These are phyloP conservation scores for Claviceps cyperi DNA, from an alignment of 2,329 filamentous ascomycete genomes.

Conservation along the genomic window DNA sequence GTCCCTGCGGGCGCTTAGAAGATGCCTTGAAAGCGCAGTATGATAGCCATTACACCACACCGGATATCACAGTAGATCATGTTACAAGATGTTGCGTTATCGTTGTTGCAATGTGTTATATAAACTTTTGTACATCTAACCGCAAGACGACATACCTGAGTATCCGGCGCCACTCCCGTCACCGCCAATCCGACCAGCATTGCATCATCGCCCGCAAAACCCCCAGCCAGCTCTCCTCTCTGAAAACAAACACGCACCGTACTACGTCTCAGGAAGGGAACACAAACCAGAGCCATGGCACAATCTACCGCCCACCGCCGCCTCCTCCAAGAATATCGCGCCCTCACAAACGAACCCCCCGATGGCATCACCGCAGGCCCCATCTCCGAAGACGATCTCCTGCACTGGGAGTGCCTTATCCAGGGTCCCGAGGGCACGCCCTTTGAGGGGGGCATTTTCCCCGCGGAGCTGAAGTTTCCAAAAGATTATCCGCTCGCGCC, in stretches of 20 bases:
- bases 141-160: too few species aligned
- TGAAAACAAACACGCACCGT: background rate
- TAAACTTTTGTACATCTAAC: rapidly evolving
- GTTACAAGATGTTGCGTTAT: background rate
- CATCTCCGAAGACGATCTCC: constrained; percentile 84
- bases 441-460: constrained; percentile 91
- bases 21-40: constrained; percentile 6
- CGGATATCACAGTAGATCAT: background rate
- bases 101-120: background rate
- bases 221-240: background rate
- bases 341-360: constrained; percentile 86
- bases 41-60: constrained; percentile 9
- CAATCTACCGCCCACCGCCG: constrained; percentile 56
- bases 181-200: background rate
- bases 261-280: background rate
- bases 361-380: constrained; percentile 95
- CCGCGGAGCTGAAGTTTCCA: constrained; percentile 86
- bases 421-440: constrained; percentile 91
- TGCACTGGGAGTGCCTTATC: constrained; percentile 92
- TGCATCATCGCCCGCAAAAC: background rate
- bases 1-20: constrained; percentile 5
- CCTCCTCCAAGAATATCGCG: constrained; percentile 91
- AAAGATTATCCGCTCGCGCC: constrained; percentile 94
- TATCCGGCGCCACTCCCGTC: background rate
- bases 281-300: constrained; percentile 27